These are phyloP conservation scores for Cucurbita argyrosperma DNA, from an alignment of 306 rosid genomes.

Conservation along the genomic window DNA sequence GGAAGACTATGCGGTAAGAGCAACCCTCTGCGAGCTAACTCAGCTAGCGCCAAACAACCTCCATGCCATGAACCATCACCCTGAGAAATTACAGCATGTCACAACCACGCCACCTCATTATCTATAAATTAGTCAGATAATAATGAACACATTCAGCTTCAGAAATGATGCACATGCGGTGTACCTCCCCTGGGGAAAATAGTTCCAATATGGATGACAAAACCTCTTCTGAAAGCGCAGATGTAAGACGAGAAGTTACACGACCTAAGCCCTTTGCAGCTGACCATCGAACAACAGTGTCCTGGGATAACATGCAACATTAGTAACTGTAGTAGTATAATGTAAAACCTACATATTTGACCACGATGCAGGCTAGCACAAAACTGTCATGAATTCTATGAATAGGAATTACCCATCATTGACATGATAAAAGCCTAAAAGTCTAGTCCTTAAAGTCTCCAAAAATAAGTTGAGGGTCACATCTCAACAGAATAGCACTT, in stretches of 20 bases:
- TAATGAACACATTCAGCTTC: neutral
- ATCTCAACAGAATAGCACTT: neutral
- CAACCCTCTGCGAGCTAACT: slow-evolving; percentile 95
- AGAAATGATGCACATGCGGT: slow-evolving; percentile 6
- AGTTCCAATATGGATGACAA: slow-evolving; percentile 74
- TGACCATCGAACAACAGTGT: slow-evolving; percentile 96
- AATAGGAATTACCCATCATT: neutral
- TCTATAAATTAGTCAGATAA: neutral
- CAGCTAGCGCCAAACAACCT: slow-evolving; percentile 95
- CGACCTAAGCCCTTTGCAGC: slow-evolving; percentile 96
- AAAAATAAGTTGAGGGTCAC: neutral
- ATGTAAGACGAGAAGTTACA: slow-evolving; percentile 62
- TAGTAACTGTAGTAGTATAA: neutral
- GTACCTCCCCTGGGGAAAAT: slow-evolving; percentile 90
- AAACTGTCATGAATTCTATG: neutral
- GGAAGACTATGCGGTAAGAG: slow-evolving; percentile 75
- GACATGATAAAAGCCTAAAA: neutral
- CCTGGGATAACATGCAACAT: slow-evolving; percentile 34
- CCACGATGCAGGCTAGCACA: neutral
- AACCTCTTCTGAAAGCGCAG: slow-evolving; percentile 81
- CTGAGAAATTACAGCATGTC: slow-evolving; percentile 26
- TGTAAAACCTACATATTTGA: neutral
- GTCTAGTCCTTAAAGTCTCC: neutral
- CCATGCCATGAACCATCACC: slow-evolving; percentile 99
- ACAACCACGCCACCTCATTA: neutral